Percentiles rank a stretch among this genome's conserved stretches.
Conservation (phyloP, 2,329 filamentous ascomycete species). For the Proliferodiscus dingleyae region DNA sequence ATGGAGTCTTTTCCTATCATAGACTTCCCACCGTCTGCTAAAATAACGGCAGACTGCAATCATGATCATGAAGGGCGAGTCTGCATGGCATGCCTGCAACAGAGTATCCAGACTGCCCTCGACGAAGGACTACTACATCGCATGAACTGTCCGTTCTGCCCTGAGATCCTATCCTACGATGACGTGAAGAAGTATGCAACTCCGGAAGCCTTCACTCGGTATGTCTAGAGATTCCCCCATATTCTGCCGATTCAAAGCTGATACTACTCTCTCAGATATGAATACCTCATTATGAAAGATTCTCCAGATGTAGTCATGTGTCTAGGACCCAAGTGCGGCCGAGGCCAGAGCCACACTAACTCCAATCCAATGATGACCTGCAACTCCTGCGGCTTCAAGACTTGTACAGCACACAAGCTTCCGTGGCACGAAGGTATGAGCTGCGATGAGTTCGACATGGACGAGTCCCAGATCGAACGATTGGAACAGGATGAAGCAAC, state of each 20-base stretch:
- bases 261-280: constrained; percentile 7
- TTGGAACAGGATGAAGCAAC: constrained; percentile 24
- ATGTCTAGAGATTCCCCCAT: background rate
- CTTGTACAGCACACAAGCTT: constrained; percentile 19
- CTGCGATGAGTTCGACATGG: constrained; percentile 21
- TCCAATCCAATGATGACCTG: constrained; percentile 19
- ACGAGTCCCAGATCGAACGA: constrained; percentile 21
- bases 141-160: constrained; percentile 13
- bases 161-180: constrained; percentile 5
- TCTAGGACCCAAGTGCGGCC: constrained; percentile 16
- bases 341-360: constrained; percentile 15
- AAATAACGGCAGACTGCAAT: constrained; percentile 12
- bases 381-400: constrained; percentile 17
- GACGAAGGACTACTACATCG: constrained; percentile 6
- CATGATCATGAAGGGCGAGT: constrained; percentile 4
- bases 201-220: constrained; percentile 9
- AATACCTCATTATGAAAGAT: constrained; percentile 12
- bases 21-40: constrained; percentile 8
- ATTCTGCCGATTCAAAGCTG: background rate
- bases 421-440: constrained; percentile 24
- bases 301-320: constrained; percentile 16
- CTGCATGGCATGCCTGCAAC: constrained; percentile 11
- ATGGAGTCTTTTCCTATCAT: background rate
- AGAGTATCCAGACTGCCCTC: constrained; percentile 5
- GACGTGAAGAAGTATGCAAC: constrained; percentile 15